Base-by-base conservation (phyloP, 148 eudicot genomes). In the Linanthus parryae region DNA sequence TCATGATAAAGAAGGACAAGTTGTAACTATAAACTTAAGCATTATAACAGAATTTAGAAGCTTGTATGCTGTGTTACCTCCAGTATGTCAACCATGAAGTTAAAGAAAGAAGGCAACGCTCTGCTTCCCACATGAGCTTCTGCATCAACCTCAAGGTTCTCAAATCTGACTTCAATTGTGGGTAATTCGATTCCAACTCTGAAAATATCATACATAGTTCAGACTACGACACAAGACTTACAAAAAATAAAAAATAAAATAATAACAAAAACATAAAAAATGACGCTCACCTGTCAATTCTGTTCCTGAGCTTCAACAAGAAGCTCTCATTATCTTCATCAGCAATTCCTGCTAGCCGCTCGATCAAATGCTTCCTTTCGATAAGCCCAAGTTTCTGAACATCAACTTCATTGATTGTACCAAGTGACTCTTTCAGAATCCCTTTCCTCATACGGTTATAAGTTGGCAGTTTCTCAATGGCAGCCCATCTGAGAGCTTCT, bases 131-230 rank as follows among this genome's bases (percentile, higher is more conserved):
- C 72, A 49, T 59, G 36, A 15, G 65, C 78, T 59, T 80, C 76
- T 2, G 84, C 83, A 40, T 78, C 94, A 9, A 84, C 44, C 22
- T 63, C 73, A 19, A 84, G 54, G 35, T 75, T 68, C 70, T 84
- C 76, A 34, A 44, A 84, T 27, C 77, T 68, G 41, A 84, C 94
- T 73, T 81, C 87, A 31, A 84, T 73, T 7, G 80, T 78, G 4
- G 94, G 87, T 37, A 78, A 23, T 11, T 70, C 82, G 38, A 81
- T 75, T 22, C 84, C 94, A 55, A 81, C 94, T 37, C 94, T 84
- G 65, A 1, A 47, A 47, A 10, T 34, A 2, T 34, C 25, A 14
- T 11, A 47, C 8, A 17, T 25, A 47, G 15, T n/a, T 13, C 30
- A 60, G 17, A 17, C 20, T 23, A 11, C 19, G 37, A 25, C 40